phyloP scores from a whole-genome alignment of 2,329 filamentous ascomycete species.

The Xylariaceae sp. region DNA sequence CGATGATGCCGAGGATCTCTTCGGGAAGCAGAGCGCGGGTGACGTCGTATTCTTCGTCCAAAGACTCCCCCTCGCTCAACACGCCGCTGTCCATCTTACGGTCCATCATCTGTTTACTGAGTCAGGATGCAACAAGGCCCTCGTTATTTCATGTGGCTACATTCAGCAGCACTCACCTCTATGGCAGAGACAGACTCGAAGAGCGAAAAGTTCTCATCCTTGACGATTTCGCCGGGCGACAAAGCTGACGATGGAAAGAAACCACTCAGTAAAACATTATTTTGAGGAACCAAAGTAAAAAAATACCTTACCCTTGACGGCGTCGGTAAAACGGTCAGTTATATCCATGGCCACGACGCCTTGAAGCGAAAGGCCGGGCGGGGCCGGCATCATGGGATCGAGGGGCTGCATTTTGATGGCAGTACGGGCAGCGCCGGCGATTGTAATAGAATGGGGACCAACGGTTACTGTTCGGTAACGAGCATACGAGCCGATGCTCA shows the following conservation, averaged over 20 bases:
- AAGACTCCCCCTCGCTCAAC: conserved; percentile 68
- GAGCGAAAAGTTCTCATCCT: conserved; percentile 89
- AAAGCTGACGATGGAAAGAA: conserved; percentile 49
- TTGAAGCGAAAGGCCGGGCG: conserved; percentile 38
- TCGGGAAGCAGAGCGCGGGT: conserved; percentile 61
- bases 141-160: not conserved
- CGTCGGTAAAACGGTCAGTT: conserved; percentile 49
- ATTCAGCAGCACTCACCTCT: conserved; percentile 43
- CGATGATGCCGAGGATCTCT: conserved; percentile 88
- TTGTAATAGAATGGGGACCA: not conserved
- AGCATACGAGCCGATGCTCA: not conserved
- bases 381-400: conserved; percentile 28
- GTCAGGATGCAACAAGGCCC: not conserved
- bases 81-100: conserved; percentile 98
- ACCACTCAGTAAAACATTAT: conserved; percentile 1
- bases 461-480: not conserved
- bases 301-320: conserved; percentile 44
- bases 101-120: conserved; percentile 76
- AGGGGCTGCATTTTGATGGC: conserved; percentile 15
- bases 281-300: not conserved
- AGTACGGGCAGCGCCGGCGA: not conserved
- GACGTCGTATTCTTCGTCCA: conserved; percentile 79
- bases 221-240: conserved; percentile 74
- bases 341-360: conserved; percentile 55
- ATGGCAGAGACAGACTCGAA: conserved; percentile 89